Evolutionary conservation across 2,329 filamentous ascomycete genomes (phyloP).

Genomic region (Cadophora sp.): DNA sequence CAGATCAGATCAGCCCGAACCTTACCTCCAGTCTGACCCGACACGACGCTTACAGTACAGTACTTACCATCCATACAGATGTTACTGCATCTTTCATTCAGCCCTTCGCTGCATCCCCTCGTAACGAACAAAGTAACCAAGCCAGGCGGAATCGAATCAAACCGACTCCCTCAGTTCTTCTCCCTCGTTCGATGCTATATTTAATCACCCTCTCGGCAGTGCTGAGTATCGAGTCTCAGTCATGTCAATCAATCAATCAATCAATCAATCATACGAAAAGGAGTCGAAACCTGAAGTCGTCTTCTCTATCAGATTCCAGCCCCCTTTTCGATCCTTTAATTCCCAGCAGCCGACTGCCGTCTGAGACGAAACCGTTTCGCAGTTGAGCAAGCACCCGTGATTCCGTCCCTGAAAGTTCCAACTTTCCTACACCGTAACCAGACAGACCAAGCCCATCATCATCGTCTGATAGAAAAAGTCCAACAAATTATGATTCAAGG

Average conservation of each 20-base stretch:
- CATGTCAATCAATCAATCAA: neutral
- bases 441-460: neutral
- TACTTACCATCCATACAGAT: constrained; percentile 15
- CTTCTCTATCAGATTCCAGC: neutral
- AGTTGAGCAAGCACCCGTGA: constrained; percentile 26
- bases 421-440: too few species aligned
- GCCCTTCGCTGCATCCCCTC: neutral
- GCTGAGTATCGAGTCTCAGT: neutral
- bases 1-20: constrained; percentile 20
- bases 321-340: constrained; percentile 25
- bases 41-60: constrained; percentile 19
- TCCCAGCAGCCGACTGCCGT: constrained; percentile 17
- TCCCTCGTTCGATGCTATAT: constrained; percentile 7
- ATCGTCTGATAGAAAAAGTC: too few species aligned
- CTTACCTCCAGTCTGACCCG: constrained; percentile 16
- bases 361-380: constrained; percentile 39
- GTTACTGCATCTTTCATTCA: neutral
- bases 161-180: neutral
- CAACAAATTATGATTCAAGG: too few species aligned
- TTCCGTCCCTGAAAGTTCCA: neutral
- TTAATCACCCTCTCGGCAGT: constrained; percentile 10
- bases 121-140: neutral
- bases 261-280: neutral
- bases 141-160: neutral
- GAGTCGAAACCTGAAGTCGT: neutral